Evolutionary conservation across 2,329 filamentous ascomycete species (phyloP).

Genomic region (Mycosphaerelloides madeirae): DNA sequence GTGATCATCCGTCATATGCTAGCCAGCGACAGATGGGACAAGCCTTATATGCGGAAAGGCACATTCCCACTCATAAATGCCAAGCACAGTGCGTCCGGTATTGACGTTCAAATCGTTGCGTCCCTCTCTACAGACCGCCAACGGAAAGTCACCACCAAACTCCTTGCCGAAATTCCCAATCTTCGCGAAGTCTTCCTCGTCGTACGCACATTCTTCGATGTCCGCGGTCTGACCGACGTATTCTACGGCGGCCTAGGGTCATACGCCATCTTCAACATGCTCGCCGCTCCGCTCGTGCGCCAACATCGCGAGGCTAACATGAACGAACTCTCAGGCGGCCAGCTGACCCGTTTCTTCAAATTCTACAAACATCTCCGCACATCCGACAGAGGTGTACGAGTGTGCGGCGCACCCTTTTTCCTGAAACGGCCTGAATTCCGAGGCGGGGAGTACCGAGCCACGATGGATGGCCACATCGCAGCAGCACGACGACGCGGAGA

Average conservation of each 20-base stretch:
- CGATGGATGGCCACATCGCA: constrained; percentile 4
- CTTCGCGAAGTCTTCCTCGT: constrained; percentile 48
- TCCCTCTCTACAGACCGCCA: constrained; percentile 38
- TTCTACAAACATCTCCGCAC: constrained; percentile 49
- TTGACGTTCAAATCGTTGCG: constrained; percentile 51
- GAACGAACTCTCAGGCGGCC: constrained; percentile 18
- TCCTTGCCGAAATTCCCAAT: constrained; percentile 46
- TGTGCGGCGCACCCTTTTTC: constrained; percentile 48
- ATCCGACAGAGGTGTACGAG: constrained; percentile 39
- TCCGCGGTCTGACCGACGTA: constrained; percentile 47
- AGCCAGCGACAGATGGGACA: background rate
- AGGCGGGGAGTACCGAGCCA: background rate
- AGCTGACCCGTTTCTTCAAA: constrained; percentile 47
- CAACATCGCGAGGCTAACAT: background rate
- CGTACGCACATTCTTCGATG: constrained; percentile 48
- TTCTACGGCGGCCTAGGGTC: constrained; percentile 49
- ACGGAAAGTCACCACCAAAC: constrained; percentile 42
- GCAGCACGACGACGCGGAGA: constrained; percentile 18
- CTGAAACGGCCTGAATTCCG: constrained; percentile 21
- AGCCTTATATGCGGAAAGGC: constrained; percentile 20
- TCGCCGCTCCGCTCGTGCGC: constrained; percentile 47
- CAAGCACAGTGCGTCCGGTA: constrained; percentile 44
- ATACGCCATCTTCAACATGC: constrained; percentile 54
- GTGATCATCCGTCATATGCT: background rate
- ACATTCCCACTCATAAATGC: constrained; percentile 40